Percentiles rank a stretch among this genome's conserved stretches.
phyloP scores from a whole-genome alignment of 208 protist genomes.

The Trichomonas vaginalis region DNA sequence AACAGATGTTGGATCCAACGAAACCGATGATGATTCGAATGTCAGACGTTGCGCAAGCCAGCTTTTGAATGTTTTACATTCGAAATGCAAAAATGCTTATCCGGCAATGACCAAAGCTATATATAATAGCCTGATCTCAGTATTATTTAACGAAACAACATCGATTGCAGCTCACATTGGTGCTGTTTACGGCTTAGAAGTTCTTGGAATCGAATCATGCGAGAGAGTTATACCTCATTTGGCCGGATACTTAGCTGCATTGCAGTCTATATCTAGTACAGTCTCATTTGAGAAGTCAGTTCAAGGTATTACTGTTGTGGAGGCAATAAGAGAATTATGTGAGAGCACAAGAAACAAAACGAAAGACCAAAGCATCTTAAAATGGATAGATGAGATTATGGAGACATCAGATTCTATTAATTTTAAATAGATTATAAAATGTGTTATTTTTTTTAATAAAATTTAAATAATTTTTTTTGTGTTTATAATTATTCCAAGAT shows the following conservation, averaged over 20 bases:
- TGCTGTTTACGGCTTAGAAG: background rate
- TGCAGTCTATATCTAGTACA: background rate
- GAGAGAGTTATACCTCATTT: background rate
- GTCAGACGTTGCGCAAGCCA: background rate
- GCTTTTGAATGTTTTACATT: background rate
- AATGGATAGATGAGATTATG: background rate
- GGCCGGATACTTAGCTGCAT: background rate
- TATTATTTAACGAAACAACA: background rate
- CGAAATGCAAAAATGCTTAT: background rate
- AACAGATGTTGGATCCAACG: background rate
- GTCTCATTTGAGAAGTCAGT: background rate
- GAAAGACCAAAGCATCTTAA: background rate
- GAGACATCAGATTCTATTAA: background rate
- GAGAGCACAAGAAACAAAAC: background rate
- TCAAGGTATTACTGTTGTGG: background rate
- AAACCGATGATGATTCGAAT: background rate
- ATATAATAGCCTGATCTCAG: background rate
- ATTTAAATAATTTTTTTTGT: too few species aligned
- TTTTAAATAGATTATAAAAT: background rate
- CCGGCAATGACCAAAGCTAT: background rate
- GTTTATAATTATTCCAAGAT: too few species aligned
- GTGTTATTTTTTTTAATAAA: too few species aligned
- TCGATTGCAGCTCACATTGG: background rate
- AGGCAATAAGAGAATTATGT: background rate
- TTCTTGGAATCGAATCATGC: background rate